Base-by-base conservation (phyloP, 352 stramenopile genomes). In the Phytophthora brassicae region DNA sequence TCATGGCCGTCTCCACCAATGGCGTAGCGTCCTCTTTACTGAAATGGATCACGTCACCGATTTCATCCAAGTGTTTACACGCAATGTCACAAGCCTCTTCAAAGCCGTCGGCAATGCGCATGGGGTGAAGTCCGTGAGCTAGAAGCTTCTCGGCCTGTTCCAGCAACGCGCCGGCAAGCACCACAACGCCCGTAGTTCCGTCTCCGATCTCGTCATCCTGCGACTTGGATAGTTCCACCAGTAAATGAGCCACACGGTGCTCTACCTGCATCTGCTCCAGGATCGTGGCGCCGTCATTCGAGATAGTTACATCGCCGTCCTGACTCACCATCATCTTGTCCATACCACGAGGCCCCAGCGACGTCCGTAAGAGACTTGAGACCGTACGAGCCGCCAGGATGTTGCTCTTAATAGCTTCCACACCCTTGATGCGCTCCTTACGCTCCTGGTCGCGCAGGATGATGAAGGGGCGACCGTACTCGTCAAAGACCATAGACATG, bases 201-300 rank as follows among this genome's bases (percentile, higher is more conserved):
- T 99, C 98, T 33, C 98, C 98, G 68, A 99, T 99, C 87, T 99
- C 97, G 60, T 99, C 96, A 82, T 99, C 98, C 84, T 99, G 97
- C 31, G 95, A 99, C 70, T 98, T 88, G 29, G 92, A 98, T 16
- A 99, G 83, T 84, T 99, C 97, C 43, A 99, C 98, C 51, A 99
- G 89, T 66, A 99, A 75, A 66, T 98, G 95, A 16, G 97, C 97
- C 24, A 99, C 97, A 60, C 97, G 93, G 80, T 99, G 97, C 77
- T 99, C 90, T 20, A 99, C 97, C 44, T 99, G 89, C 97, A 99
- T 99, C 73, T 99, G 96, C 65, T 98, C 86, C 47, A 99, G 84
- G 73, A 99, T 99, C 33, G 98, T 99, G 36, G 98, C 98, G 48
- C 98, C 98, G 68, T 99, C 98, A 76, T 99, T 99, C 58, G 97